These are phyloP conservation scores for Argentina anserina DNA, from an alignment of 306 rosid species.

Conservation along the genomic window DNA sequence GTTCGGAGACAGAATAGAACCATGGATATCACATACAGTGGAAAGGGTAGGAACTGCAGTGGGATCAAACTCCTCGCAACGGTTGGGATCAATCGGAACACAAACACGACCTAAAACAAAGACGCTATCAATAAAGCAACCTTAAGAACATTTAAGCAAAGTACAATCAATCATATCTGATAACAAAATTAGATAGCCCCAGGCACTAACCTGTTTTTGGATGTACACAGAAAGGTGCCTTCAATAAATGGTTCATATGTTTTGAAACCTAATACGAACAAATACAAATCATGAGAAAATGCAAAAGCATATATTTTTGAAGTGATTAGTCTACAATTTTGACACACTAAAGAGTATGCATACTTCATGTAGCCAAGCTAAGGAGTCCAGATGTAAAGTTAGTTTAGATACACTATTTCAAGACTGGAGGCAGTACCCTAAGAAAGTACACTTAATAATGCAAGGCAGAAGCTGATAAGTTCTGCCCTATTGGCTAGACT, in stretches of 20 bases:
- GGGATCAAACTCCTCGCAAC: slow-evolving; percentile 81
- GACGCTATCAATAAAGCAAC: slow-evolving; percentile 19
- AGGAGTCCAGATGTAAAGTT: background rate
- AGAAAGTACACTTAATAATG: background rate
- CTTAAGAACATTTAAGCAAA: slow-evolving; percentile 6
- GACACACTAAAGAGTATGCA: background rate
- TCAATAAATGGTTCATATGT: slow-evolving; percentile 86
- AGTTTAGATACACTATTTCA: background rate
- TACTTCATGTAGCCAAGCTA: background rate
- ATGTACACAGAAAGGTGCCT: slow-evolving; percentile 90
- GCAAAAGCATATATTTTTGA: background rate
- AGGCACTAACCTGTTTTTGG: slow-evolving; percentile 65
- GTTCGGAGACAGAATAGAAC: slow-evolving; percentile 4
- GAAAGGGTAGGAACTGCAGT: slow-evolving; percentile 77
- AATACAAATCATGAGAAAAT: slow-evolving; percentile 4
- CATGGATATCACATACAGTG: slow-evolving; percentile 35
- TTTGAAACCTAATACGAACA: slow-evolving; percentile 62
- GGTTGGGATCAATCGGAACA: slow-evolving; percentile 74
- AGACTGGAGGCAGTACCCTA: background rate
- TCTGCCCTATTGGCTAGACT: no score
- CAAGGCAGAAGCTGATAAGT: no score
- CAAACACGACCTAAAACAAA: slow-evolving; percentile 68
- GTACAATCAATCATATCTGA: background rate
- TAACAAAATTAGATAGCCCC: background rate
- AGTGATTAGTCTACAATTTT: background rate